A percentile compares a stretch with the other conserved stretches of the same genome.
Conservation (phyloP, 768 basidiomycete genomes). For the Royoungia palumana region DNA sequence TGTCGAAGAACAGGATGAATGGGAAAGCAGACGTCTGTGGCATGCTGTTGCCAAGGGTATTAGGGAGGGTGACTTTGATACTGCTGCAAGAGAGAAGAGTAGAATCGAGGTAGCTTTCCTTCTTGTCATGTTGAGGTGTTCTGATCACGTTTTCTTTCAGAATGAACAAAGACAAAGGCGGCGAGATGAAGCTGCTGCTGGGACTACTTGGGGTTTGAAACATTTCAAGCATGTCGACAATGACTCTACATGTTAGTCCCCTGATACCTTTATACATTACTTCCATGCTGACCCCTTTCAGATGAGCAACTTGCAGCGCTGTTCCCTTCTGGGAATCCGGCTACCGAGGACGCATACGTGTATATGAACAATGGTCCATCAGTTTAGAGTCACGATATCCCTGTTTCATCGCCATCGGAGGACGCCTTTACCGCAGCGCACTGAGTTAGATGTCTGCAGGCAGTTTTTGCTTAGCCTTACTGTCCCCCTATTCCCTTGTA, state of each 20-base stretch:
- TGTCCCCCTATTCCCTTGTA: constrained; percentile 8
- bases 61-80: constrained; percentile 85
- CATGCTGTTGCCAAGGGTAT: constrained; percentile 86
- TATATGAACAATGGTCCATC: constrained; percentile 55
- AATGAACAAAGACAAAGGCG: constrained; percentile 90
- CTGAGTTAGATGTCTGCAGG: constrained; percentile 7
- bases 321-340: constrained; percentile 60
- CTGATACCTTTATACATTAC: not conserved
- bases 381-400: constrained; percentile 15
- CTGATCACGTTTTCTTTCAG: constrained; percentile 39
- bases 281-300: not conserved
- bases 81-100: constrained; percentile 84
- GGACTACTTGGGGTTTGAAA: constrained; percentile 68
- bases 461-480: constrained; percentile 17
- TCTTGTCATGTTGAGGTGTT: not conserved
- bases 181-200: constrained; percentile 75
- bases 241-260: constrained; percentile 67
- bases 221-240: constrained; percentile 70
- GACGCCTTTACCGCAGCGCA: constrained; percentile 3
- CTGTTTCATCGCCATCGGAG: not conserved
- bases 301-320: constrained; percentile 64
- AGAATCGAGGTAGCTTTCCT: constrained; percentile 71
- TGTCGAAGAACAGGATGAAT: constrained; percentile 66
- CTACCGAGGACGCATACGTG: constrained; percentile 74
- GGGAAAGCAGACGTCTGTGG: constrained; percentile 89